Percentiles rank a stretch among this genome's conserved stretches.
These are phyloP conservation scores for Neurospora sp. DNA, from an alignment of 495 filamentous ascomycete species.

Conservation along the genomic window DNA sequence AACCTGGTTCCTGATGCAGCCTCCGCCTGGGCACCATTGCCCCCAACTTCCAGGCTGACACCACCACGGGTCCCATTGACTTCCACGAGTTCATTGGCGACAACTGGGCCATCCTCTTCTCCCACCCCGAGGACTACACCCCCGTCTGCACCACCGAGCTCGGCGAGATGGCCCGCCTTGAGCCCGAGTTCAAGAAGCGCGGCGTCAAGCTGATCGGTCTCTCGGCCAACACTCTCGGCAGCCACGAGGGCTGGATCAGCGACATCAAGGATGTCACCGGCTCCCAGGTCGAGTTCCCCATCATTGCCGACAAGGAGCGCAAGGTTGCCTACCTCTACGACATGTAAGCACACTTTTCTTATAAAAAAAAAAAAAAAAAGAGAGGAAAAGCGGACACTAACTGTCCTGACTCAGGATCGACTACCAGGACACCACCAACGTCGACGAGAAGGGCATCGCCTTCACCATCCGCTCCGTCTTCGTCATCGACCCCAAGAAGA, in stretches of 20 bases:
- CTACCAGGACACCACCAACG: slow-evolving; percentile 65
- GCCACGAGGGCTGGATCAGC: slow-evolving; percentile 73
- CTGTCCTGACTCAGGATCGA: slow-evolving; percentile 53
- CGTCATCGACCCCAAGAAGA: slow-evolving; percentile 98
- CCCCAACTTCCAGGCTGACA: slow-evolving; percentile 90
- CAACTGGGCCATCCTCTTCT: slow-evolving; percentile 94
- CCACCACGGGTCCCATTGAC: slow-evolving; percentile 83
- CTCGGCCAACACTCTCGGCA: slow-evolving; percentile 66
- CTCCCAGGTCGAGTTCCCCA: slow-evolving; percentile 78
- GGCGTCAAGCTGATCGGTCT: slow-evolving; percentile 94
- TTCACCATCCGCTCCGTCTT: slow-evolving; percentile 99
- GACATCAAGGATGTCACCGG: slow-evolving; percentile 91
- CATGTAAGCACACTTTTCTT: slow-evolving; percentile 53
- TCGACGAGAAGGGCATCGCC: slow-evolving; percentile 89
- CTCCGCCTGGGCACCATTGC: slow-evolving; percentile 85
- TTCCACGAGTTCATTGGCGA: slow-evolving; percentile 96
- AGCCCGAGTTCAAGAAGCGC: slow-evolving; percentile 91
- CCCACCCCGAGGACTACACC: slow-evolving; percentile 89
- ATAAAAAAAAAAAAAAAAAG: no score
- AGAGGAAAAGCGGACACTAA: neutral
- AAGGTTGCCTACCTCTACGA: slow-evolving; percentile 88
- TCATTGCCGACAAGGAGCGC: slow-evolving; percentile 93
- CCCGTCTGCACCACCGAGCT: slow-evolving; percentile 98
- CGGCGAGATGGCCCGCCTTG: slow-evolving; percentile 89
- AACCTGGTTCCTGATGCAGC: slow-evolving; percentile 22